phyloP scores from a whole-genome alignment of 352 stramenopile genomes.

The Phytopythium delawarense region DNA sequence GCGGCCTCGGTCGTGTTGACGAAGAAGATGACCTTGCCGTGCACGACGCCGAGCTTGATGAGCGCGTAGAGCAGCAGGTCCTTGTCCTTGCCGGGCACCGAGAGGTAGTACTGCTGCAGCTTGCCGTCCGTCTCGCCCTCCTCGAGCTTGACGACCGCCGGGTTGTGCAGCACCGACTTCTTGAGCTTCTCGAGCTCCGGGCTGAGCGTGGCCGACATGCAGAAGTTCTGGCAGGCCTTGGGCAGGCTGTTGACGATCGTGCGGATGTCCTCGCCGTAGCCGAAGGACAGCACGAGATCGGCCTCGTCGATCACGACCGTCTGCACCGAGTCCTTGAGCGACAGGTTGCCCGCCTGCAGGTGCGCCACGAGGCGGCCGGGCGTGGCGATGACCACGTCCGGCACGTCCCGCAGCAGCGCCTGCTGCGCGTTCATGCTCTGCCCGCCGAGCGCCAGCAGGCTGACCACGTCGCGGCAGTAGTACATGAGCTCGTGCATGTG shows the following conservation, averaged over 20 bases:
- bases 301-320: slow-evolving; percentile 98
- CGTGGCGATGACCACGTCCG: slow-evolving; percentile 94
- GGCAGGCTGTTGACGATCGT: slow-evolving; percentile 93
- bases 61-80: slow-evolving; percentile 98
- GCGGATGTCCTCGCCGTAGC: slow-evolving; percentile 91
- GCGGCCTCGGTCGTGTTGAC: slow-evolving; percentile 94
- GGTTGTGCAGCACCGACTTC: slow-evolving; percentile 95
- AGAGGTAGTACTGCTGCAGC: slow-evolving; percentile 96
- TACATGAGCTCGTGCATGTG: slow-evolving; percentile 94
- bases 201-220: slow-evolving; percentile 98
- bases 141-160: slow-evolving; percentile 96
- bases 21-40: slow-evolving; percentile 98
- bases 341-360: slow-evolving; percentile 74
- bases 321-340: slow-evolving; percentile 89
- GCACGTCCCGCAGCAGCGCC: slow-evolving; percentile 77
- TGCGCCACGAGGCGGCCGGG: slow-evolving; percentile 92
- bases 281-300: slow-evolving; percentile 98
- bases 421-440: slow-evolving; percentile 90
- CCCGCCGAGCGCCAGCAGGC: slow-evolving; percentile 86
- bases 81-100: slow-evolving; percentile 90
- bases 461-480: slow-evolving; percentile 95
- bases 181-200: slow-evolving; percentile 96
- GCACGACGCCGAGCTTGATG: slow-evolving; percentile 96
- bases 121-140: slow-evolving; percentile 87
- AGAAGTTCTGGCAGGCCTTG: slow-evolving; percentile 98